Evolutionary conservation across 805 yeast species (phyloP), one percentile per base, ranked within the genome.

Genomic region (Blastobotrys terrestris): DNA sequence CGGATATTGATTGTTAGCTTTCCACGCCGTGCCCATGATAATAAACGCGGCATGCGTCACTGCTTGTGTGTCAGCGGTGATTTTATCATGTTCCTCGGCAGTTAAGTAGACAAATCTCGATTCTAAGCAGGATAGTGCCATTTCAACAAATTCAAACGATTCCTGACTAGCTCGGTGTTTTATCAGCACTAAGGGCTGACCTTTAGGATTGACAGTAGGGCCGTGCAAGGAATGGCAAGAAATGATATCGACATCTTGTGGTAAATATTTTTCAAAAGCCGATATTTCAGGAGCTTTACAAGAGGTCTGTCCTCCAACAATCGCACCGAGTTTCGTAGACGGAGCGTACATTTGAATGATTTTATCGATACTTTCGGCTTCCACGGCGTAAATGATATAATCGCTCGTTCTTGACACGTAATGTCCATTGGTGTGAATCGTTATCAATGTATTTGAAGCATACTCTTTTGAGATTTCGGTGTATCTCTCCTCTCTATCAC

Each of bases 1-100:
- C 0, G 99, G 99, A 65, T 89, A 94, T 65, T 86, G 84, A 63
- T 84, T 78, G 56, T 78, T 75, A 46, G 83, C 79, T 59, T 79
- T 85, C 99, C 99, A 94, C 4, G 98, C 98, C 5, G 83, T 81
- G 3, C 99, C 99, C 99, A 94, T 94, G 53, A 95, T 84, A 54
- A 94, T 73, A 64, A 94, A 94, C 0, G 97, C 98, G 11, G 97
- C 97, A 66, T 94, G 99, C 0, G 99, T 94, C 15, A 92, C 96
- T 0, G 98, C 98, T 68, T 94, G 99, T 1, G 98, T 94, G 67
- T 94, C 99, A 0, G 99, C 99, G 0, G 99, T 92, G 57, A 94
- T 92, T 61, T 78, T 80, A 67, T 94, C 99, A 67, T 94, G 99
- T 65, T 91, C 91, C 50, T 79, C 76, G n/a, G 94, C 96, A 0